phyloP scores from a whole-genome alignment of 2,329 filamentous ascomycete genomes.

The Scedosporium dehoogii region DNA sequence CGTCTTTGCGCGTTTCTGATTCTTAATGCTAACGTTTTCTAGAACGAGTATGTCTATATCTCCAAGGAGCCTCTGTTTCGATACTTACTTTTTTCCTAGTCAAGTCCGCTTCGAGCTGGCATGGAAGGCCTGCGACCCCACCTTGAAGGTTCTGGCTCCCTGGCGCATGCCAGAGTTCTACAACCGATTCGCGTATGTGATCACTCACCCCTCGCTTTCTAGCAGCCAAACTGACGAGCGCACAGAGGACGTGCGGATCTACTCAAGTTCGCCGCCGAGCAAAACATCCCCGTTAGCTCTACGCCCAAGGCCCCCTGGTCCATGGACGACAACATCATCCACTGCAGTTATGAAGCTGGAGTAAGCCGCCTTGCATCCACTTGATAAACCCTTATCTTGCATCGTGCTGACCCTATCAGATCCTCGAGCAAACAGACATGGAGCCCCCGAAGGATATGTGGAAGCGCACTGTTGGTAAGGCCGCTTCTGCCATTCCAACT shows the following conservation, averaged over 20 bases:
- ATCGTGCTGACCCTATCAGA: background rate
- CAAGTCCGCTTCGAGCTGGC: conserved; percentile 30
- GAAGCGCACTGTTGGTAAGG: conserved; percentile 42
- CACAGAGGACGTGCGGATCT: conserved; percentile 47
- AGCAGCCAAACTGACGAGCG: background rate
- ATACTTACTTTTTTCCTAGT: background rate
- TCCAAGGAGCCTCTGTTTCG: too few species aligned
- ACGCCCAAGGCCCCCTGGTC: conserved; percentile 64
- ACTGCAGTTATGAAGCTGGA: conserved; percentile 76
- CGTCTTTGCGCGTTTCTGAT: too few species aligned
- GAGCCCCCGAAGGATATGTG: conserved; percentile 48
- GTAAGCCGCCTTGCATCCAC: background rate
- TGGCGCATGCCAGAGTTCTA: conserved; percentile 8
- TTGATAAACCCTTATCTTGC: background rate
- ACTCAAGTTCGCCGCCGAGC: conserved; percentile 58
- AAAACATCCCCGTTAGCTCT: conserved; percentile 61
- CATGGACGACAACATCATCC: conserved; percentile 52
- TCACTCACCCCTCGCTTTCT: conserved; percentile 18
- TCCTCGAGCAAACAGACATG: background rate
- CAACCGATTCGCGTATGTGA: conserved; percentile 41
- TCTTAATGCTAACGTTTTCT: too few species aligned
- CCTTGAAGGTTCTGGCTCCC: conserved; percentile 54
- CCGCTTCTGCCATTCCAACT: background rate
- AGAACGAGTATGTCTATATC: too few species aligned
- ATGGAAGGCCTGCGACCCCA: conserved; percentile 42